Evolutionary conservation across 495 filamentous ascomycete species (phyloP).

Genomic region (Pyrenula aspistea): DNA sequence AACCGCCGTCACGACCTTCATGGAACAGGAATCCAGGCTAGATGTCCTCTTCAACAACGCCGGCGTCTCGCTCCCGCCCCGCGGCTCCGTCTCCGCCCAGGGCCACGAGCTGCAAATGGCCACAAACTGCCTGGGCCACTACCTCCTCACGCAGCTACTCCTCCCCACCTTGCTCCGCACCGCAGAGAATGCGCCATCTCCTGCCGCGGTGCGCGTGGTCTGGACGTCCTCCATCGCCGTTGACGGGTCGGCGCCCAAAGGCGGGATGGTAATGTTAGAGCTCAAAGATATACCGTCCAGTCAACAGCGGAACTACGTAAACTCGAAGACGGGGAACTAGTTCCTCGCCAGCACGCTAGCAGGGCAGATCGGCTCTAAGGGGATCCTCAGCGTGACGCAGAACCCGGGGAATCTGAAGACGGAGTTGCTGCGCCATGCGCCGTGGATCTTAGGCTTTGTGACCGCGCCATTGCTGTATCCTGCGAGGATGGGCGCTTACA

Average conservation of each 20-base stretch:
- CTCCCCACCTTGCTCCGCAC: conserved; percentile 14
- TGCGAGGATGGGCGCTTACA: conserved; percentile 28
- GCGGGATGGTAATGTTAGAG: conserved; percentile 14
- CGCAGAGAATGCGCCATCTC: conserved; percentile 4
- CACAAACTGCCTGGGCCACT: conserved; percentile 25
- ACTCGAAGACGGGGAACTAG: conserved; percentile 27
- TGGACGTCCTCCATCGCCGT: conserved; percentile 16
- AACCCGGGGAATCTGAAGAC: conserved; percentile 33
- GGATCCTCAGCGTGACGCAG: conserved; percentile 17
- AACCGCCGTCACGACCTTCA: conserved; percentile 26
- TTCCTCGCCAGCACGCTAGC: conserved; percentile 25
- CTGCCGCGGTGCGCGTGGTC: conserved; percentile 17
- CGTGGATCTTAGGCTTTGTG: conserved; percentile 10
- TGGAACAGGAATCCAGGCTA: conserved; percentile 23
- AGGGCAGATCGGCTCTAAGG: conserved; percentile 14
- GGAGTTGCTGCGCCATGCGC: conserved; percentile 25
- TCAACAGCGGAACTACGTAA: conserved; percentile 22
- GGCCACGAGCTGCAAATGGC: conserved; percentile 27
- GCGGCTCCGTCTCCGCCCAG: conserved; percentile 16
- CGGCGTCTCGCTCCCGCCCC: conserved; percentile 25
- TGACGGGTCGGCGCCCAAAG: conserved; percentile 11
- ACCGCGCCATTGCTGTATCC: conserved; percentile 10
- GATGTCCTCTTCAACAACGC: conserved; percentile 48
- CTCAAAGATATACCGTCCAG: conserved; percentile 10
- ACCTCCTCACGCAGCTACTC: conserved; percentile 21